phyloP scores from a whole-genome alignment of 495 filamentous ascomycete genomes.

The Amniculicola lignicola region DNA sequence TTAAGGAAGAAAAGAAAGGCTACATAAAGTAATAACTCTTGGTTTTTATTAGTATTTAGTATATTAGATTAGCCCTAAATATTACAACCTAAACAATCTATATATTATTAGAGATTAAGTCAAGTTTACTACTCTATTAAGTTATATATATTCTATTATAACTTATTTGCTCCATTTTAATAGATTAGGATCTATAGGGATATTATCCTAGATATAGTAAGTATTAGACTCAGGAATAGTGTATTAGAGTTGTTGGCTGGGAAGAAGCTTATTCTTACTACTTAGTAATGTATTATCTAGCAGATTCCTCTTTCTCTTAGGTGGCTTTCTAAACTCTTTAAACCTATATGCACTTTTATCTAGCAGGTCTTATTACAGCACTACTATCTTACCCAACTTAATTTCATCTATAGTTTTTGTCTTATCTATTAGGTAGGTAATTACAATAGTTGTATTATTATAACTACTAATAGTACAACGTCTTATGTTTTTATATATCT shows the following conservation, averaged over 20 bases:
- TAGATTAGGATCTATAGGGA: too few species aligned
- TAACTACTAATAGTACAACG: too few species aligned
- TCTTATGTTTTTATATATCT: not conserved
- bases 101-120: not conserved
- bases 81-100: not conserved
- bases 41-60: not conserved
- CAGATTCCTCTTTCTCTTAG: not conserved
- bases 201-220: too few species aligned
- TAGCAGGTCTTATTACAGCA: not conserved
- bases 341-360: constrained; percentile 1
- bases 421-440: not conserved
- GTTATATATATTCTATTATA: constrained; percentile 4
- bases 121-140: constrained; percentile 2
- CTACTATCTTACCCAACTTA: not conserved
- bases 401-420: not conserved
- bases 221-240: constrained; percentile 4
- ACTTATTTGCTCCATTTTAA: constrained; percentile 1
- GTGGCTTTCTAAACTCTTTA: constrained; percentile 5
- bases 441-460: not conserved
- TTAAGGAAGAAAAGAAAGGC: not conserved
- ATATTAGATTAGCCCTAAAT: not conserved
- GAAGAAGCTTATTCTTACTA: constrained; percentile 4
- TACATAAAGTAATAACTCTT: not conserved
- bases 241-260: not conserved
- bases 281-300: too few species aligned